Base-by-base conservation (phyloP, 2,329 filamentous ascomycete genomes). In the Clonostachys rosea region DNA sequence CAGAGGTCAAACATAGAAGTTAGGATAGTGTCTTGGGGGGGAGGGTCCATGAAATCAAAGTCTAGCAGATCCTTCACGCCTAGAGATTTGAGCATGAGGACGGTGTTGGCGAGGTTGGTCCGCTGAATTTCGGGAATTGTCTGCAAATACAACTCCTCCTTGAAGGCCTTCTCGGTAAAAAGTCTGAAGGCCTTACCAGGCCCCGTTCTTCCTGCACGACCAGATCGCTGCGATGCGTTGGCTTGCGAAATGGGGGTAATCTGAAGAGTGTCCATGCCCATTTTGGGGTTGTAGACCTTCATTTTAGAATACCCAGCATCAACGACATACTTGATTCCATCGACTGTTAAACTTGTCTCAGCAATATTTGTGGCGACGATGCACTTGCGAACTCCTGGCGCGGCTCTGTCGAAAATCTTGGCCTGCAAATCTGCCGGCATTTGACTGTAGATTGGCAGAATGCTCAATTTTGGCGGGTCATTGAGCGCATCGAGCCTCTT, bases 11-110 rank as follows among this genome's bases (percentile, higher is more conserved):
- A 99, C 35, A 99, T 84, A 5, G 91, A 96, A 0, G 94, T 99
- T 1, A 90, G 92, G 54, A 99, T 97, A 1, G 91, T 96, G 59
- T 99, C 95, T 67, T 99, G 94, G 0, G 94, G 94, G 7, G 94
- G 94, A 2, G 94, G 94, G 56, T 99, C 94, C 92, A 99, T 97
- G 58, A 99, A 99, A 64, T 97, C 91, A 60, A 99, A 99, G 64
- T 99, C 92, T 1, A 99, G 71, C 10, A 99, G 75, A 56, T 99
- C 91, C 60, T 89, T 92, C 16, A 99, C 92, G 0, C 94, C 94
- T 1, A 99, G 79, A 0, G 90, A 96, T 62, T 99, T 99, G 42
- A 99, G 78, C 43, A 99, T 81, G 13, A 99, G 76, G 4, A 99
- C 92, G 0, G 91, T 97, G 58, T 97, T 97, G 59, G 90, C 86